Base-by-base conservation (phyloP, 2,329 filamentous ascomycete species). In the Hymenoscyphus salicellus region DNA sequence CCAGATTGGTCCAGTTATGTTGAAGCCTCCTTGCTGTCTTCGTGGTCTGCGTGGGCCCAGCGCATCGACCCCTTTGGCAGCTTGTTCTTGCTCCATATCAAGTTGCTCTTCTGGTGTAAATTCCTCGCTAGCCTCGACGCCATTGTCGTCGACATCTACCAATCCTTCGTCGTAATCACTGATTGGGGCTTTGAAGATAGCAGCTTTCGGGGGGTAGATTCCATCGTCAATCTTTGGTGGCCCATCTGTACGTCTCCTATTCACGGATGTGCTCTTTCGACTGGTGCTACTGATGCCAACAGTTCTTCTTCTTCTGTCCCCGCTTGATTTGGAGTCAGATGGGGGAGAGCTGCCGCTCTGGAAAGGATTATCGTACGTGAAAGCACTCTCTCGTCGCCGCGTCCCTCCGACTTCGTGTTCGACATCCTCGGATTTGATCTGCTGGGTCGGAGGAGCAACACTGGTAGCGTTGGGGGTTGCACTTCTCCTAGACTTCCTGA, bases 91-190 rank as follows among this genome's bases (percentile, higher is more conserved):
- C n/a, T 89, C 85, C 56, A 97, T 79, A 68, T 93, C 92, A 14
- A 96, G 80, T 77, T 93, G 90, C 74, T 92, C 94, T 68, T 97
- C 92, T 0, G 93, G 91, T 0, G 93, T 97, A 70, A 98, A 99
- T 73, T 99, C 95, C 76, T 98, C 95, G 3, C 91, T 91, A 0
- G 88, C 82, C 66, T 93, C 89, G 5, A 91, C 75, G 14, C 78
- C 72, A 60, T 81, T 78, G 6, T 73, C 70, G 63, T 78, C 79
- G 14, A 78, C 72, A 61, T 83, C 79, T 52, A 78, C 77, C 56
- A 77, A 77, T 64, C 63, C 71, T 23, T 52, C n/a, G 70, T 63
- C 73, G 30, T 77, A 57, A 59, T 80, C 79, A 46, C 81, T 76
- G 55, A 85, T 73, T 0, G 86, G 81, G 36, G 86, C 79, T 64